Base-by-base conservation (phyloP, 192 early-diverging fungal species). In the Rhizophlyctis rosea region DNA sequence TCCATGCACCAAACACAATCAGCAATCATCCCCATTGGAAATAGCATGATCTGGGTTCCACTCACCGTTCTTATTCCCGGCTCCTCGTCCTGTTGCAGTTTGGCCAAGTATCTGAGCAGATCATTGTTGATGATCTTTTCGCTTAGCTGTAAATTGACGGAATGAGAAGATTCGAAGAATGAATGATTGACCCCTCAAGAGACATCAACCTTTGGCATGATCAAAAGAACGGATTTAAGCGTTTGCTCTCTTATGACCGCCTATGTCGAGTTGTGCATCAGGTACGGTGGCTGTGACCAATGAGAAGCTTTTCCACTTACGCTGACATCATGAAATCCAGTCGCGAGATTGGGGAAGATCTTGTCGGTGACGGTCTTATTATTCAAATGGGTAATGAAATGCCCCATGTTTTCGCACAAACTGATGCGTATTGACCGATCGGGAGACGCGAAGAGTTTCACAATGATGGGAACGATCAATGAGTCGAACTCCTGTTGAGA, bases 201-300 rank as follows among this genome's bases (percentile, higher is more conserved):
- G n/a, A n/a, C 60, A 29, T 28, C n/a, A 34, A 92, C 80, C 61
- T 88, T 86, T 2, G 57, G 23, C 4, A 74, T 59, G 30, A 74
- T 66, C 24, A 75, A 67, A 0, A 96, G 67, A 9, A 93, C 81
- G 9, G 88, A 86, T 71, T 96, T 96, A 65, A 94, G 81, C 0
- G 92, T 93, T 54, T 84, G 86, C 71, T 98, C 96, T 31, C 96
- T 87, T 34, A 98, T 92, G 44, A 96, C 87, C 21, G 90, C 87
- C 1, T 76, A 36, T 30, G 30, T 54, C n/a, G n/a, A n/a, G n/a
- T n/a, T n/a, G n/a, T n/a, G n/a, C n/a, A n/a, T n/a, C n/a, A n/a
- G n/a, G n/a, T n/a, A n/a, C n/a, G n/a, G 23, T 32, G 23, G 5
- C 23, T 29, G 23, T 18, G 14, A 55, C 56, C 59, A 61, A 25